These are phyloP conservation scores for Hypoxylon sp. DNA, from an alignment of 2,329 filamentous ascomycete genomes.

Conservation along the genomic window DNA sequence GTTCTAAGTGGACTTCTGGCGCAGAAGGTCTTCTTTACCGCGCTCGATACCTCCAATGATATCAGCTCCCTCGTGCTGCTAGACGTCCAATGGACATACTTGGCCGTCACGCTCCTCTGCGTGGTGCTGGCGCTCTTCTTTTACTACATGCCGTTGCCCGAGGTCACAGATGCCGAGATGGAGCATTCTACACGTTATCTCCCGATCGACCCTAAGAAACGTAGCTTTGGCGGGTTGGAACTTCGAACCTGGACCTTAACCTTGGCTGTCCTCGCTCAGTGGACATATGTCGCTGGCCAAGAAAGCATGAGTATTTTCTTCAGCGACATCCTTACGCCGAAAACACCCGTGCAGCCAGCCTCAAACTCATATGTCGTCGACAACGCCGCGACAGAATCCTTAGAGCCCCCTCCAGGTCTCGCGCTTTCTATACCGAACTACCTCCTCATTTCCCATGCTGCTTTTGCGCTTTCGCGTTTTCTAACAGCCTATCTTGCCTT, in stretches of 20 bases:
- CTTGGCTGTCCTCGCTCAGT: constrained; percentile 80
- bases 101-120: constrained; percentile 82
- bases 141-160: constrained; percentile 75
- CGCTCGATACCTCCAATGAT: constrained; percentile 57
- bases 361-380: constrained; percentile 42
- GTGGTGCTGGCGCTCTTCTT: constrained; percentile 76
- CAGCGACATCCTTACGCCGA: constrained; percentile 60
- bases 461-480: constrained; percentile 81
- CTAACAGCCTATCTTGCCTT: constrained; percentile 73
- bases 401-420: constrained; percentile 58
- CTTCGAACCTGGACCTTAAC: constrained; percentile 69
- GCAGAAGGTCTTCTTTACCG: constrained; percentile 77
- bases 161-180: constrained; percentile 68
- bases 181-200: constrained; percentile 61
- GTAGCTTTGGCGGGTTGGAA: constrained; percentile 62
- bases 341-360: constrained; percentile 31
- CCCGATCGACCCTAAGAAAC: constrained; percentile 63
- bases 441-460: constrained; percentile 76
- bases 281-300: constrained; percentile 82
- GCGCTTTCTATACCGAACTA: constrained; percentile 71
- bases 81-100: constrained; percentile 86
- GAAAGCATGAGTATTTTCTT: constrained; percentile 73
- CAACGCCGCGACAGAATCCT: constrained; percentile 56
- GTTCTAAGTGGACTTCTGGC: constrained; percentile 79
- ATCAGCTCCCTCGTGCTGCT: constrained; percentile 66